phyloP scores from a whole-genome alignment of 176 grass and related monocot genomes.

The Alopecurus myosuroides region DNA sequence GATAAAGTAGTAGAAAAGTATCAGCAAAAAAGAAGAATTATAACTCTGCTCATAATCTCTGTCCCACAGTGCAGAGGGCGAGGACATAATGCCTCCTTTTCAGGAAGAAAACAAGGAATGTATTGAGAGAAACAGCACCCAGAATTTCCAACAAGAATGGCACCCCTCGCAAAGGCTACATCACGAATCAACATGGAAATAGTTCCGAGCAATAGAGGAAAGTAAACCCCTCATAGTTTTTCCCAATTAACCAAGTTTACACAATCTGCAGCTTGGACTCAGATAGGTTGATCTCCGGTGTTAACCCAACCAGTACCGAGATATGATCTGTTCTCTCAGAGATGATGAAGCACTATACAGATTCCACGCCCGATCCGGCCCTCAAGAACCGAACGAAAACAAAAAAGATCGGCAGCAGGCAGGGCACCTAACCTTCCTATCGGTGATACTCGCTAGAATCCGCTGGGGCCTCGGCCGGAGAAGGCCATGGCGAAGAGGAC shows the following conservation, averaged over 20 bases:
- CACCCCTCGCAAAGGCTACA: neutral
- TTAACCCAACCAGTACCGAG: slow-evolving; percentile 8
- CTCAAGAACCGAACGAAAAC: neutral
- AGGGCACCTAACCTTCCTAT: slow-evolving; percentile 10
- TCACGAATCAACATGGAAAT: neutral
- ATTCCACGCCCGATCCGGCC: neutral
- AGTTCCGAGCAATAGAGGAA: neutral
- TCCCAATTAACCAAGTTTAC: neutral
- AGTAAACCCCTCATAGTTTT: neutral
- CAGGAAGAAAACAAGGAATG: neutral
- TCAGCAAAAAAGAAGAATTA: neutral
- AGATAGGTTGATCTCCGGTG: neutral
- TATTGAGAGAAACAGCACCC: neutral
- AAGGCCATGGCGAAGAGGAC: slow-evolving; percentile 65
- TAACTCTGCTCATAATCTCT: neutral
- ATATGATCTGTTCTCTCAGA: neutral
- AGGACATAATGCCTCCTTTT: too few species aligned
- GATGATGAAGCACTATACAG: slow-evolving; percentile 7
- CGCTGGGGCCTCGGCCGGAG: slow-evolving; percentile 34
- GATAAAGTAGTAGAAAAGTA: too few species aligned
- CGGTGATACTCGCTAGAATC: slow-evolving; percentile 4
- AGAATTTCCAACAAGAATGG: too few species aligned
- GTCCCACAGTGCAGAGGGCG: neutral
- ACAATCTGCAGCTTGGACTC: neutral
- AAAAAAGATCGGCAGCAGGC: neutral